Conservation (phyloP, 108 stramenopile species). For the Asterionellopsis glacialis region DNA sequence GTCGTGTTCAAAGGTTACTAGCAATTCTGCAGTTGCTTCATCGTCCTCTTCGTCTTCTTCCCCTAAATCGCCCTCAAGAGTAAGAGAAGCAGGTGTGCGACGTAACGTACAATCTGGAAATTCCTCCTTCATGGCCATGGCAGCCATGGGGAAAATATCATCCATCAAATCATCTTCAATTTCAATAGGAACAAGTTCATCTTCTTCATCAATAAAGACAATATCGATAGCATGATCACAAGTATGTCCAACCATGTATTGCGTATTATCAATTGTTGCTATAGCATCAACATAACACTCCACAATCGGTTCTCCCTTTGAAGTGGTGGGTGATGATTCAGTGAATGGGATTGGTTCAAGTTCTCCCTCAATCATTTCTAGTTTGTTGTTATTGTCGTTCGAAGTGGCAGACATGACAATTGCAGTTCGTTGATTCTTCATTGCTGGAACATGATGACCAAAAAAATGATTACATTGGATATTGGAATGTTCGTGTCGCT, state of each 20-base stretch:
- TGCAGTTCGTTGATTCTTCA: too few species aligned
- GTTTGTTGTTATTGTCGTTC: too few species aligned
- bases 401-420: too few species aligned
- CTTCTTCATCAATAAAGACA: conserved; percentile 65
- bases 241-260: conserved; percentile 81
- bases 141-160: conserved; percentile 78
- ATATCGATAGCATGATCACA: conserved; percentile 81
- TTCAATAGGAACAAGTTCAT: conserved; percentile 70
- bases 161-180: conserved; percentile 75
- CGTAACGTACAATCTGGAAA: conserved; percentile 77
- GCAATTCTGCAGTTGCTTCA: conserved; percentile 73
- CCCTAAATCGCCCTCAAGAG: conserved; percentile 70
- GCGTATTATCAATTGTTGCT: conserved; percentile 47
- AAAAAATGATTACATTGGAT: too few species aligned
- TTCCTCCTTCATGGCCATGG: conserved; percentile 72
- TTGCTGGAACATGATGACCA: too few species aligned
- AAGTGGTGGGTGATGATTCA: too few species aligned
- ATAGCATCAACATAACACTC: conserved; percentile 80
- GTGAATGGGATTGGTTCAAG: too few species aligned
- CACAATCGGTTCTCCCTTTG: conserved; percentile 21
- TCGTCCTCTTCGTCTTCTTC: conserved; percentile 57
- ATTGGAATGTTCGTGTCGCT: too few species aligned
- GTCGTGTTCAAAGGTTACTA: conserved; percentile 74
- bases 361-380: too few species aligned
- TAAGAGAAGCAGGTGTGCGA: conserved; percentile 82